Conservation (phyloP, 2,329 filamentous ascomycete species). For the Monosporascus sp. region DNA sequence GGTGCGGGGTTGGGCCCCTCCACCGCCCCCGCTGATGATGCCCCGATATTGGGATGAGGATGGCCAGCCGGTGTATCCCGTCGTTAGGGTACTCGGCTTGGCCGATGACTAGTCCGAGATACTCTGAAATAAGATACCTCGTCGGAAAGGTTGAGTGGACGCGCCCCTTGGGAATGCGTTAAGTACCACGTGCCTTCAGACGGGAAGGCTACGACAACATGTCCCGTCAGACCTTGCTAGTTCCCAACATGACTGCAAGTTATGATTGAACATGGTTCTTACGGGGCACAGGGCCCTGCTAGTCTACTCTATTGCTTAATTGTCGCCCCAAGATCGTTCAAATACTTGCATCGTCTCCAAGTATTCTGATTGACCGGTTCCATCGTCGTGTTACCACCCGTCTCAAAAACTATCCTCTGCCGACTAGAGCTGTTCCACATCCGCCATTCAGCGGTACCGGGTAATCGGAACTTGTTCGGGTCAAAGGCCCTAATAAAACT, state of each 20-base stretch:
- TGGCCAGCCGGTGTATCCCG: slow-evolving; percentile 7
- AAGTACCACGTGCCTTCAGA: too few species aligned
- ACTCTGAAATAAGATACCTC: too few species aligned
- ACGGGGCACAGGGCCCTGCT: too few species aligned
- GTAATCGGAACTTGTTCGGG: slow-evolving; percentile 46
- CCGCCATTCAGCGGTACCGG: slow-evolving; percentile 20
- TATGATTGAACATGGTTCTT: too few species aligned
- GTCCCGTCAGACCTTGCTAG: too few species aligned
- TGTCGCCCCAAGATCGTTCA: slow-evolving; percentile 40
- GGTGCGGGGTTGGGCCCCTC: background rate
- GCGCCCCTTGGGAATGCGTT: too few species aligned
- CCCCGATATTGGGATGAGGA: slow-evolving; percentile 16
- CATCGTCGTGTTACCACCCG: slow-evolving; percentile 37
- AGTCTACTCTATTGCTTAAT: slow-evolving; percentile 36
- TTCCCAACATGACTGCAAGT: too few species aligned
- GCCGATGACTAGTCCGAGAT: background rate
- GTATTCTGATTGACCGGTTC: slow-evolving; percentile 36
- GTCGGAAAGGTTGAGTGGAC: too few species aligned
- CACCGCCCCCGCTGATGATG: slow-evolving; percentile 1
- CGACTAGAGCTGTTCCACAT: slow-evolving; percentile 16
- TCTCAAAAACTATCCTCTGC: slow-evolving; percentile 37
- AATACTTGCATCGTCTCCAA: slow-evolving; percentile 41
- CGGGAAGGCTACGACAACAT: too few species aligned
- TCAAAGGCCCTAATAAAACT: slow-evolving; percentile 64
- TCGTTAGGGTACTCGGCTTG: slow-evolving; percentile 1